Evolutionary conservation across 75 land plant genomes (phyloP).

Genomic region (Sequoiadendron giganteum): DNA sequence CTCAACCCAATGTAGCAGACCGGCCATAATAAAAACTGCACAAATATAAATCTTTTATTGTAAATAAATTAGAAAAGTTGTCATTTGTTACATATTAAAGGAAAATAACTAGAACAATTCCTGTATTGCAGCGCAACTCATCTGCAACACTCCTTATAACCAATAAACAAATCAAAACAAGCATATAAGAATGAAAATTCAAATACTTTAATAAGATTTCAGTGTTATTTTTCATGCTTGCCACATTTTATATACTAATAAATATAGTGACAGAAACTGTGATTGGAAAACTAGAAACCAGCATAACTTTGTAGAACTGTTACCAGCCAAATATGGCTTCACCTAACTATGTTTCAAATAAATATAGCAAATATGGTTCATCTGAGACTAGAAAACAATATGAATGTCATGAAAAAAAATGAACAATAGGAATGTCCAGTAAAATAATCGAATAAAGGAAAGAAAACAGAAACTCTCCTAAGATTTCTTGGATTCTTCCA

Average conservation of each 20-base stretch:
- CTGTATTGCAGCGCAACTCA: background rate
- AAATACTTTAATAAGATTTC: background rate
- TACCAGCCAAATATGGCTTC: background rate
- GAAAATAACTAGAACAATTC: background rate
- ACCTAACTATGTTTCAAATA: background rate
- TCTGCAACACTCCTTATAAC: background rate
- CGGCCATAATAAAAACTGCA: constrained; percentile 52
- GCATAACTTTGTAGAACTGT: background rate
- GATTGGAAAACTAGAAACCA: background rate
- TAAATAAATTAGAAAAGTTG: background rate
- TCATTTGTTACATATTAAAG: background rate
- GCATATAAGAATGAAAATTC: background rate
- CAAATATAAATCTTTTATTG: background rate
- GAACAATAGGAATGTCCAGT: background rate
- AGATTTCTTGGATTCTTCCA: background rate
- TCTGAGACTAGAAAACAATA: background rate
- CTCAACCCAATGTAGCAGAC: constrained; percentile 53
- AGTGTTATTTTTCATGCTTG: background rate
- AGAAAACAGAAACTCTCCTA: background rate
- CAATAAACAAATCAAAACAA: background rate
- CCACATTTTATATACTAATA: background rate
- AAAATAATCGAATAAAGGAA: background rate
- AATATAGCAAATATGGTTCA: background rate
- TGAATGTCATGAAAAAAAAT: background rate
- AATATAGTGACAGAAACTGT: background rate